A percentile compares a stretch with the other conserved stretches of the same genome.
Conservation (phyloP, 805 yeast species). For the Saccharomyces kudriavzevii region DNA sequence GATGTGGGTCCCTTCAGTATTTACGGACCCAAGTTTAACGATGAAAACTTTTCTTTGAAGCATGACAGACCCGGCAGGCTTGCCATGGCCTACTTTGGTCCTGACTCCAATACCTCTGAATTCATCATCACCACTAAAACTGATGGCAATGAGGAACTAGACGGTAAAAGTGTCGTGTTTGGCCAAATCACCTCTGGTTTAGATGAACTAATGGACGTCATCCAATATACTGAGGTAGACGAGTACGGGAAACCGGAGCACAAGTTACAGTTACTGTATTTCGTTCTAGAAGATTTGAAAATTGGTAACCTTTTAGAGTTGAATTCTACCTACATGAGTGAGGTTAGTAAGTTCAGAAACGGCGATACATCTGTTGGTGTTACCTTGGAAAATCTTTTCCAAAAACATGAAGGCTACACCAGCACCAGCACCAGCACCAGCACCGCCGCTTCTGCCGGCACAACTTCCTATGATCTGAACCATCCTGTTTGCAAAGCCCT, state of each 20-base stretch:
- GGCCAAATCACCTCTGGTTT: conserved; percentile 67
- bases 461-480: conserved; percentile 10
- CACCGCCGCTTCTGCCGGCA: neutral
- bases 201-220: conserved; percentile 46
- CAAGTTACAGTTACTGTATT: conserved; percentile 34
- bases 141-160: conserved; percentile 37
- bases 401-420: neutral
- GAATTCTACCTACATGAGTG: conserved; percentile 13
- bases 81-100: conserved; percentile 69
- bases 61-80: conserved; percentile 62
- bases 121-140: conserved; percentile 54
- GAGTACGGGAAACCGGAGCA: conserved; percentile 31
- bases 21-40: conserved; percentile 64
- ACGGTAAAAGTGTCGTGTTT: conserved; percentile 64
- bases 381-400: conserved; percentile 9
- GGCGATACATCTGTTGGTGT: conserved; percentile 19
- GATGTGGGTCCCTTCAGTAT: conserved; percentile 78
- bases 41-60: conserved; percentile 63
- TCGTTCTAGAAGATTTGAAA: conserved; percentile 20
- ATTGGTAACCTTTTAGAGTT: conserved; percentile 8
- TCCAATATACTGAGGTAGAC: conserved; percentile 50
- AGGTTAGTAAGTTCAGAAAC: conserved; percentile 16
- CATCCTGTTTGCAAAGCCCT: conserved; percentile 17
- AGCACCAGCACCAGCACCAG: too few relatives aligned
- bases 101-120: conserved; percentile 60